phyloP scores from a whole-genome alignment of 768 basidiomycete genomes.

The Kwoniella sp. region DNA sequence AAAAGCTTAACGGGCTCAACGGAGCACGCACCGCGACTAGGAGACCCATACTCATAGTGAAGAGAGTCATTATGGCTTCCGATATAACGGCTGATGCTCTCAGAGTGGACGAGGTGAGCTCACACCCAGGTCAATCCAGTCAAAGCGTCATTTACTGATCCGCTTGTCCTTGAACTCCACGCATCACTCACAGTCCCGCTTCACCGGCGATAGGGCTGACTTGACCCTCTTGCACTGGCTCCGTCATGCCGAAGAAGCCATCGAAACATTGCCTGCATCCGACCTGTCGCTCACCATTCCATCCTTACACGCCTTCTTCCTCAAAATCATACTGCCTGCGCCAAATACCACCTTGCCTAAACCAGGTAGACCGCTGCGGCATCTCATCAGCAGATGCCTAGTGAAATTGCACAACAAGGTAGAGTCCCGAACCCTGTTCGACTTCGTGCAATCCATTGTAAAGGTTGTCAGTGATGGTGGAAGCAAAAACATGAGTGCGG shows the following conservation, averaged over 20 bases:
- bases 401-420: constrained; percentile 72
- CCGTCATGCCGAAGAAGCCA: constrained; percentile 48
- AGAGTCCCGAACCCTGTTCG: constrained; percentile 82
- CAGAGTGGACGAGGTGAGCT: constrained; percentile 27
- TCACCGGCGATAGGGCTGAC: constrained; percentile 47
- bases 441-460: constrained; percentile 76
- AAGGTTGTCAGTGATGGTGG: constrained; percentile 75
- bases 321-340: constrained; percentile 69
- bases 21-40: no score
- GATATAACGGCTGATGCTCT: constrained; percentile 19
- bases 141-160: not conserved
- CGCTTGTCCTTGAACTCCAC: not conserved
- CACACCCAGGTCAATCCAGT: not conserved
- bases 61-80: constrained; percentile 11
- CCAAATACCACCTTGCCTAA: constrained; percentile 63
- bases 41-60: not conserved
- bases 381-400: constrained; percentile 75
- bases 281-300: constrained; percentile 34
- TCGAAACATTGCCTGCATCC: constrained; percentile 35
- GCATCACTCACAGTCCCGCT: constrained; percentile 45
- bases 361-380: constrained; percentile 83
- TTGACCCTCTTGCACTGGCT: constrained; percentile 50
- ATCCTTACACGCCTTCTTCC: constrained; percentile 46
- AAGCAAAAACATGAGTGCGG: constrained; percentile 51
- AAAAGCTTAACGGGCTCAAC: no score